Percentiles rank a stretch among this genome's conserved stretches.
These are phyloP conservation scores for Agarophyton chilense DNA, from an alignment of 23 red algal genomes.

Conservation along the genomic window DNA sequence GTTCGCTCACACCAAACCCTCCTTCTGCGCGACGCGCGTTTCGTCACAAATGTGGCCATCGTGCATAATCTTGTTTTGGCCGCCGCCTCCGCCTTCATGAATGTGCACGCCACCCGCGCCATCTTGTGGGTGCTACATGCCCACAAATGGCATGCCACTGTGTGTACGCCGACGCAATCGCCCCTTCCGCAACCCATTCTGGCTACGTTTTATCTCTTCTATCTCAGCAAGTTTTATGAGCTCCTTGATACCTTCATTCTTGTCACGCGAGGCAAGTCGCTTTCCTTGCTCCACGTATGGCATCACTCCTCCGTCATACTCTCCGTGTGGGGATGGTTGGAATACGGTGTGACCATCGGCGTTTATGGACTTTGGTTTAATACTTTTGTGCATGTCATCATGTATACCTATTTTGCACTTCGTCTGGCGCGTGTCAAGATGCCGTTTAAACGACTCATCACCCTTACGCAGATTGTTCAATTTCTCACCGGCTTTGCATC, in stretches of 20 bases:
- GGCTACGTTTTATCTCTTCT: slow-evolving; percentile 92
- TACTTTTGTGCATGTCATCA: slow-evolving; percentile 87
- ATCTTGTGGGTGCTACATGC: background rate
- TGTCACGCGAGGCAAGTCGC: slow-evolving; percentile 59
- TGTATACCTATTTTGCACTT: slow-evolving; percentile 91
- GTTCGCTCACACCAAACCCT: background rate
- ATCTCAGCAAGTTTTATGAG: slow-evolving; percentile 93
- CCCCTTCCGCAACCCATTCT: slow-evolving; percentile 25
- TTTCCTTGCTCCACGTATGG: slow-evolving; percentile 92
- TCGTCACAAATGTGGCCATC: background rate
- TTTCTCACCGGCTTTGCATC: slow-evolving; percentile 87
- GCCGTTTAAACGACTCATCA: slow-evolving; percentile 74
- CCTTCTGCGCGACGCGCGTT: background rate
- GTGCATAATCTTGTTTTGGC: slow-evolving; percentile 47
- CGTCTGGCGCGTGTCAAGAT: slow-evolving; percentile 40
- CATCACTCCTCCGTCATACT: slow-evolving; percentile 89
- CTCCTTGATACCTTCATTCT: slow-evolving; percentile 93
- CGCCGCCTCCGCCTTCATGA: slow-evolving; percentile 41
- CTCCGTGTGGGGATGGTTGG: slow-evolving; percentile 86
- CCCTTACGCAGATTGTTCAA: slow-evolving; percentile 89
- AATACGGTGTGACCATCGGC: slow-evolving; percentile 69
- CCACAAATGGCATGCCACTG: background rate
- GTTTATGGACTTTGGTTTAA: slow-evolving; percentile 91
- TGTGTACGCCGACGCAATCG: slow-evolving; percentile 23
- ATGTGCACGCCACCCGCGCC: background rate